Conservation (phyloP, 768 basidiomycete genomes). For the Pisolithus sp. region DNA sequence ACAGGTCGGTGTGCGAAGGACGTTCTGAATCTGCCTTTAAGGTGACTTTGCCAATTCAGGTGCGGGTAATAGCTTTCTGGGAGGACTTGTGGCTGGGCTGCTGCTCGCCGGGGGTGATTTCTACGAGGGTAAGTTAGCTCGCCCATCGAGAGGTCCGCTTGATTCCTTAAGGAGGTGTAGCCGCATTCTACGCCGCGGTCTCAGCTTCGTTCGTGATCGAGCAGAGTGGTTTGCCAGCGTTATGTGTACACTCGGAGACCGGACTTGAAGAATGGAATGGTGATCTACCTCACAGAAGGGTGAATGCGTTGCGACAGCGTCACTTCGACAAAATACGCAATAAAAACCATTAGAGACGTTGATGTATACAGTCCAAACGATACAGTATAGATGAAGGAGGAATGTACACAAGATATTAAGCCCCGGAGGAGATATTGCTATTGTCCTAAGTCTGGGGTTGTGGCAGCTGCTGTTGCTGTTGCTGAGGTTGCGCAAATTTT, state of each 20-base stretch:
- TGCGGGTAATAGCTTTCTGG: slow-evolving; percentile 87
- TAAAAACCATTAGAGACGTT: slow-evolving; percentile 29
- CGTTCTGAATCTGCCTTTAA: not conserved
- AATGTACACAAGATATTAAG: not conserved
- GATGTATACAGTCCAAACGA: slow-evolving; percentile 12
- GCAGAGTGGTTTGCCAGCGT: slow-evolving; percentile 65
- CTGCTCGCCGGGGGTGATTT: slow-evolving; percentile 48
- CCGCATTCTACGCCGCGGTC: slow-evolving; percentile 66
- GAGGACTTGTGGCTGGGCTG: slow-evolving; percentile 76
- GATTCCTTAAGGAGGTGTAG: slow-evolving; percentile 30
- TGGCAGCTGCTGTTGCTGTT: slow-evolving; percentile 26
- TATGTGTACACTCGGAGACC: slow-evolving; percentile 29
- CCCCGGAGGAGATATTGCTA: not conserved
- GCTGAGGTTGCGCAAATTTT: slow-evolving; percentile 61
- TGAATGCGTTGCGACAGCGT: slow-evolving; percentile 45
- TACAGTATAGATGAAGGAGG: slow-evolving; percentile 10
- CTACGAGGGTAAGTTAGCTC: slow-evolving; percentile 48
- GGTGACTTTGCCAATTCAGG: slow-evolving; percentile 37
- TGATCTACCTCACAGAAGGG: slow-evolving; percentile 54
- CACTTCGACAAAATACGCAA: slow-evolving; percentile 27
- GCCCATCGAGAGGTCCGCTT: slow-evolving; percentile 3
- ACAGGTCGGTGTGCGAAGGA: slow-evolving; percentile 47
- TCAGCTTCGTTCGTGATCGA: slow-evolving; percentile 82
- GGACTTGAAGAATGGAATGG: slow-evolving; percentile 57
- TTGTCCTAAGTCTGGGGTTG: slow-evolving; percentile 4